Conservation (phyloP, 495 filamentous ascomycete genomes). For the Cercophora sp. region DNA sequence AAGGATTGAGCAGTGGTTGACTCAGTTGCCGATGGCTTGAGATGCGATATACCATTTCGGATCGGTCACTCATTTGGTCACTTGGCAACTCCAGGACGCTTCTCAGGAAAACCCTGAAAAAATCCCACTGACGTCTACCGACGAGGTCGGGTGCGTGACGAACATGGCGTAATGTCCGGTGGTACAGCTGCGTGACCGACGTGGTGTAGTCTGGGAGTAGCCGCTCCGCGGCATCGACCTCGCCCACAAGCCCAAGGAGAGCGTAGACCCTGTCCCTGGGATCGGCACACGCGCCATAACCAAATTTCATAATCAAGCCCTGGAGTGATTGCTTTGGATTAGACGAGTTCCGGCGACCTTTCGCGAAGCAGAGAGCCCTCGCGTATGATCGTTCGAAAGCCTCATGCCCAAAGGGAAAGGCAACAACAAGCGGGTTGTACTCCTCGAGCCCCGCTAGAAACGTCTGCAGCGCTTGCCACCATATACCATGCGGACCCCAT, state of each 20-base stretch:
- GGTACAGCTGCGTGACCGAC: neutral
- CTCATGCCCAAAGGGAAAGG: too few species aligned
- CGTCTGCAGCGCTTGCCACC: neutral
- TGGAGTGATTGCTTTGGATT: neutral
- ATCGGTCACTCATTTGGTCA: neutral
- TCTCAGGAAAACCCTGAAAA: neutral
- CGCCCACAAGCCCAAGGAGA: neutral
- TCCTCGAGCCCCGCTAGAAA: neutral
- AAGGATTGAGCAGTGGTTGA: neutral
- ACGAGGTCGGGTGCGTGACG: neutral
- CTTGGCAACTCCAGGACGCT: neutral
- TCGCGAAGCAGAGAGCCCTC: too few species aligned
- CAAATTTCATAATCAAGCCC: neutral
- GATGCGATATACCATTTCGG: neutral
- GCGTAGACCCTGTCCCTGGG: neutral
- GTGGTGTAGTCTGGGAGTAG: neutral
- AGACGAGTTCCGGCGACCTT: too few species aligned
- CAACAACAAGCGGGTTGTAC: neutral
- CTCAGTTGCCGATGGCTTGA: neutral
- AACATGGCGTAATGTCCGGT: neutral
- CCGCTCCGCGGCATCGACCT: neutral
- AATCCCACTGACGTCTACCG: neutral
- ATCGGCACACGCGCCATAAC: neutral
- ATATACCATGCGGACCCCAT: neutral
- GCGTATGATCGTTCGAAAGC: too few species aligned